A percentile compares a stretch with the other conserved stretches of the same genome.
Evolutionary conservation across 2,329 filamentous ascomycete species (phyloP).

Genomic region (Alternaria atra): DNA sequence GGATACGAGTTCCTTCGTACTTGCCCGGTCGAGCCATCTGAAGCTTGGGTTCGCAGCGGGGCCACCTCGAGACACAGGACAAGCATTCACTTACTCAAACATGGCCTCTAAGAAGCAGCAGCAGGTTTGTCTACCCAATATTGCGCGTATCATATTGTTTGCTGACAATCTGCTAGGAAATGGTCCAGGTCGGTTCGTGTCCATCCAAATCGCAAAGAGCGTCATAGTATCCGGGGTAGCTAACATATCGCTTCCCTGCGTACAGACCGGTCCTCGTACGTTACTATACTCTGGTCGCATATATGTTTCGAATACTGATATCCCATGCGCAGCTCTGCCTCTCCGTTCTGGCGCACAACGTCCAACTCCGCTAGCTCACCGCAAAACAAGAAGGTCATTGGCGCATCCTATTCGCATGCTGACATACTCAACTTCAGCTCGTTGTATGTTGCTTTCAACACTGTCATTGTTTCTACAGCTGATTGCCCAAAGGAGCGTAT

Average conservation of each 20-base stretch:
- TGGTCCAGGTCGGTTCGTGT: constrained; percentile 98
- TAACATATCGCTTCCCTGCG: constrained; percentile 44
- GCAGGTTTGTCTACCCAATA: constrained; percentile 42
- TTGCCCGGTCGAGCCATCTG: constrained; percentile 14
- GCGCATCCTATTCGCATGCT: constrained; percentile 94
- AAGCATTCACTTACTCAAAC: constrained; percentile 15
- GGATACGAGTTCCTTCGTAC: background rate
- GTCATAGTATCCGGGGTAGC: constrained; percentile 44
- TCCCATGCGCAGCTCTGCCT: constrained; percentile 70
- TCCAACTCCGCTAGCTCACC: constrained; percentile 57
- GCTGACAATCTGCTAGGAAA: constrained; percentile 72
- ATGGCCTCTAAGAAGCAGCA: constrained; percentile 61
- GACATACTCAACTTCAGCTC: constrained; percentile 90
- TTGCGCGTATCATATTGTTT: constrained; percentile 2
- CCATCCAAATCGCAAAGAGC: constrained; percentile 31
- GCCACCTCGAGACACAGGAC: constrained; percentile 14
- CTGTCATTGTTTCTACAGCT: constrained; percentile 5
- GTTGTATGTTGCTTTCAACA: constrained; percentile 63
- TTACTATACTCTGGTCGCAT: constrained; percentile 8
- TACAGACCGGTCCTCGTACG: constrained; percentile 51
- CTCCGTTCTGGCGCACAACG: constrained; percentile 84
- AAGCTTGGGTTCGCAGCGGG: constrained; percentile 29
- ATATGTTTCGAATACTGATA: constrained; percentile 13
- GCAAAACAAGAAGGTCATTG: constrained; percentile 76
- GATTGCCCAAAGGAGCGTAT: constrained; percentile 62